Evolutionary conservation across 352 stramenopile genomes (phyloP).

Genomic region (Globisporangium barbulae): DNA sequence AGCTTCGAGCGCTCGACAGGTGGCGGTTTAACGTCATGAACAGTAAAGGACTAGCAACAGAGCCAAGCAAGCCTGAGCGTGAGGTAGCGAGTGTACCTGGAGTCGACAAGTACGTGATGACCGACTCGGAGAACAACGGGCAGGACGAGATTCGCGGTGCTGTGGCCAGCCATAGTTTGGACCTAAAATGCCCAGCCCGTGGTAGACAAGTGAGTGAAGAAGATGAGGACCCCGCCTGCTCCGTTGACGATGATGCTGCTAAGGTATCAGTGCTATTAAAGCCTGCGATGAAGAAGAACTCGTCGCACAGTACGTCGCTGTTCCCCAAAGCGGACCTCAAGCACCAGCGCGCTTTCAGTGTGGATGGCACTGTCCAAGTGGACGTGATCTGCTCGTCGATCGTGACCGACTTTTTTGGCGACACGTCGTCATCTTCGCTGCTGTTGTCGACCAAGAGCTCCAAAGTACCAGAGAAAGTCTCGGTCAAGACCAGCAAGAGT

Average conservation of each 20-base stretch:
- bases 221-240: conserved; percentile 9
- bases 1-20: conserved; percentile 27
- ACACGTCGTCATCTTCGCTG: neutral
- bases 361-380: conserved; percentile 10
- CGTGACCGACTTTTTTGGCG: conserved; percentile 37
- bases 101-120: conserved; percentile 11
- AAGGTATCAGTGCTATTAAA: neutral
- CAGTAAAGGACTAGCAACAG: neutral
- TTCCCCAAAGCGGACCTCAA: neutral
- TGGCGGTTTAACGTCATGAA: conserved; percentile 24
- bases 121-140: conserved; percentile 10
- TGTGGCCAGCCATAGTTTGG: neutral
- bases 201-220: neutral
- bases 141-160: neutral
- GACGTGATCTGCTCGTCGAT: conserved; percentile 46
- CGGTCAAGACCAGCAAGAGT: neutral
- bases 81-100: neutral
- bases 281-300: neutral
- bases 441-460: neutral
- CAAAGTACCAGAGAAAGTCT: neutral
- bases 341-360: neutral
- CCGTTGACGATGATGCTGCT: neutral
- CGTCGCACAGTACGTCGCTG: neutral
- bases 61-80: neutral
- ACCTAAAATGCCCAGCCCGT: neutral